A percentile compares a stretch with the other conserved stretches of the same genome.
phyloP scores from a whole-genome alignment of 345 rosid species.

The Dipteronia dyeriana region DNA sequence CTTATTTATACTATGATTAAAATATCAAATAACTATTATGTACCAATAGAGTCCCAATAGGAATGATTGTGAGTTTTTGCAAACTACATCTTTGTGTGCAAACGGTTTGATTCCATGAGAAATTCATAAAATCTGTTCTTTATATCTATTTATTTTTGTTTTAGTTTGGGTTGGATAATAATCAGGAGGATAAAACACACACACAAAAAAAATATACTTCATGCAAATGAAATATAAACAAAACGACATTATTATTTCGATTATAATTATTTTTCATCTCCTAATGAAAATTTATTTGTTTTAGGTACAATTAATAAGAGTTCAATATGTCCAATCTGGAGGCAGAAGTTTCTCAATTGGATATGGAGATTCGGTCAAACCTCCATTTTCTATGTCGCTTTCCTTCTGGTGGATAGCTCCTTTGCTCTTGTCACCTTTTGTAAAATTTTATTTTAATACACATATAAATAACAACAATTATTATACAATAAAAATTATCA shows the following conservation, averaged over 20 bases:
- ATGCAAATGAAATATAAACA: not conserved
- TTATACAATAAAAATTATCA: too few relatives aligned
- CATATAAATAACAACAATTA: too few relatives aligned
- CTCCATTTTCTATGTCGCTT: not conserved
- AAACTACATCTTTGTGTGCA: too few relatives aligned
- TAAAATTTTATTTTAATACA: too few relatives aligned
- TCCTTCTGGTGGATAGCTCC: not conserved
- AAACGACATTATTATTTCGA: not conserved
- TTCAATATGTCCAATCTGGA: slow-evolving; percentile 5
- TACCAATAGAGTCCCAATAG: too few relatives aligned
- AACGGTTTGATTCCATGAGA: too few relatives aligned
- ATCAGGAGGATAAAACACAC: too few relatives aligned
- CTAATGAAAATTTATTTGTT: not conserved
- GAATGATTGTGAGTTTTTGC: too few relatives aligned
- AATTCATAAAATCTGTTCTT: too few relatives aligned
- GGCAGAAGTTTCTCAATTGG: not conserved
- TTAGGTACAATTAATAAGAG: not conserved
- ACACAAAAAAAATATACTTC: not conserved
- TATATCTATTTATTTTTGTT: too few relatives aligned
- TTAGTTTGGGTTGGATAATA: not conserved
- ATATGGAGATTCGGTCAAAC: not conserved
- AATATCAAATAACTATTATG: too few relatives aligned
- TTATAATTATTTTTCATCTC: not conserved
- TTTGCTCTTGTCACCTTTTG: not conserved
- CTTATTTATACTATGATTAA: too few relatives aligned